Evolutionary conservation across 305 asterid species (phyloP).

Genomic region (Nicotiana rustica): DNA sequence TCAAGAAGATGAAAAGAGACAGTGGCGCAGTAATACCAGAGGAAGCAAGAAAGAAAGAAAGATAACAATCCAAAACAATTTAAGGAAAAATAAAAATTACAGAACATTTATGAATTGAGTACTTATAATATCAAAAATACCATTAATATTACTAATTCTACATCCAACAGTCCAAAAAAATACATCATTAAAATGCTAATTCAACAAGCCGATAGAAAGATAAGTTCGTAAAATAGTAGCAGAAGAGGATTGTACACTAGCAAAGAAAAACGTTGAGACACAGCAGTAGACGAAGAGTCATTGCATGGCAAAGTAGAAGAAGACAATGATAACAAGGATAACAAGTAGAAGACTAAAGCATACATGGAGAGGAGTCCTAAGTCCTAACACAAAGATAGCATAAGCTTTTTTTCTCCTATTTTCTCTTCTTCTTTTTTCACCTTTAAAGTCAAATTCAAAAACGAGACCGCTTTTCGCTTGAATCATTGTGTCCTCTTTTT

Average conservation of each 20-base stretch:
- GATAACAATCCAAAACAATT: background rate
- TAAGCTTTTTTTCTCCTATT: background rate
- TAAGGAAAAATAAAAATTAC: background rate
- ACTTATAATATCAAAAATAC: background rate
- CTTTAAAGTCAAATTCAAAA: background rate
- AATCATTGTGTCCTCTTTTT: background rate
- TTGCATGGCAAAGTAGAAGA: background rate
- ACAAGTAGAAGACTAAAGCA: background rate
- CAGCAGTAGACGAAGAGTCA: background rate
- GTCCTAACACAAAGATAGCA: background rate
- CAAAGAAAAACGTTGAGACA: conserved; percentile 5
- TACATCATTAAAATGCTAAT: background rate
- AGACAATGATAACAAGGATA: background rate
- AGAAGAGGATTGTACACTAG: background rate
- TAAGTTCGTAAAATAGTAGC: background rate
- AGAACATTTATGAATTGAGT: background rate
- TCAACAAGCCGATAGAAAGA: background rate
- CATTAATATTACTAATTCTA: background rate
- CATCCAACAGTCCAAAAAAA: background rate
- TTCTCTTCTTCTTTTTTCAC: background rate
- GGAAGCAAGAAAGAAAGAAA: no score
- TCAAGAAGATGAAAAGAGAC: no score
- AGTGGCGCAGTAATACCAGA: no score
- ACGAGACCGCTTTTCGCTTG: background rate
- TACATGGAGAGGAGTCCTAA: conserved; percentile 1